Percentiles rank a stretch among this genome's conserved stretches.
phyloP scores from a whole-genome alignment of 345 rosid genomes.

The Acer negundo region DNA sequence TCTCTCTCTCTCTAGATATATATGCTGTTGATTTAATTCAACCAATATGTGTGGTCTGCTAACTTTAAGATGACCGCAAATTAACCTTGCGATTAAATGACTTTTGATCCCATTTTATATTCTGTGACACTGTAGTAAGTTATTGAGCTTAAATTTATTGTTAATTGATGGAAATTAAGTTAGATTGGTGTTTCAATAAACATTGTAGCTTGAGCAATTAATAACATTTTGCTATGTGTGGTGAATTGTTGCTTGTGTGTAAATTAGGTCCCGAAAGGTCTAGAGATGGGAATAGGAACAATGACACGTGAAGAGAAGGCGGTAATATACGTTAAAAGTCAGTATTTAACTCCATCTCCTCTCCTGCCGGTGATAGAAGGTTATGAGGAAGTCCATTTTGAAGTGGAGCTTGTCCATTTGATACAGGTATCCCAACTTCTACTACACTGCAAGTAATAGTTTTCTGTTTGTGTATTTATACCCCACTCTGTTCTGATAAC shows the following conservation, averaged over 20 bases:
- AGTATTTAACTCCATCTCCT: constrained; percentile 72
- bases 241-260: constrained; percentile 24
- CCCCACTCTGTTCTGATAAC: neutral
- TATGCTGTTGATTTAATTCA: too few species aligned
- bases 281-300: constrained; percentile 95
- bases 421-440: constrained; percentile 59
- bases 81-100: too few species aligned
- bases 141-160: neutral
- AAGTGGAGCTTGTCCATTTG: constrained; percentile 90
- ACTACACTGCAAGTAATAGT: neutral
- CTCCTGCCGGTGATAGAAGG: constrained; percentile 61
- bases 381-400: constrained; percentile 86
- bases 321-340: constrained; percentile 69
- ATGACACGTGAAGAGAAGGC: constrained; percentile 92
- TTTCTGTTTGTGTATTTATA: neutral
- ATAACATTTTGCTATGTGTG: neutral
- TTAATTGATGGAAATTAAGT: neutral
- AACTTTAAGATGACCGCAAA: too few species aligned
- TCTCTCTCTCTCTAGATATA: neutral
- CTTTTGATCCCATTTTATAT: too few species aligned
- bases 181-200: neutral
- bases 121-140: neutral
- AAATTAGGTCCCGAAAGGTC: constrained; percentile 89
- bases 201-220: neutral
- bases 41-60: too few species aligned